These are phyloP conservation scores for Basipetospora chlamydospora DNA, from an alignment of 2,329 filamentous ascomycete genomes.

Conservation along the genomic window DNA sequence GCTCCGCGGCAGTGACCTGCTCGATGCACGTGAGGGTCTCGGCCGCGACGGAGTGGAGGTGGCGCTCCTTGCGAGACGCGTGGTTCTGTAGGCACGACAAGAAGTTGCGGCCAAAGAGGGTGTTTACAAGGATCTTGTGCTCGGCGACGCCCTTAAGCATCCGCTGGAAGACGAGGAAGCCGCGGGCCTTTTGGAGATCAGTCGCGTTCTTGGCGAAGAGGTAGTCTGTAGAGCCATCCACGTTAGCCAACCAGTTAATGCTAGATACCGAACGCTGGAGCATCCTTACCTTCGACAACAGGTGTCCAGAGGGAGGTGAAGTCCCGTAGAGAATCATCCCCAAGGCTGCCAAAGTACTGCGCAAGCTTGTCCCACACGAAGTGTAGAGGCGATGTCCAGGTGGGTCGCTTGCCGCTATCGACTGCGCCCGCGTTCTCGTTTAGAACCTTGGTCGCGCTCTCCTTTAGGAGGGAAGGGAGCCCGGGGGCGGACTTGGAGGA, in stretches of 20 bases:
- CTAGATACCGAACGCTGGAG: background rate
- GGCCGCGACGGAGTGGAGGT: constrained; percentile 63
- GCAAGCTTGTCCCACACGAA: constrained; percentile 80
- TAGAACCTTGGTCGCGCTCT: constrained; percentile 35
- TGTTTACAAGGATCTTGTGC: constrained; percentile 30
- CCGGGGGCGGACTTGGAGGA: constrained; percentile 50
- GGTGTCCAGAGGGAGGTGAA: constrained; percentile 75
- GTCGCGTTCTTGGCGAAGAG: constrained; percentile 73
- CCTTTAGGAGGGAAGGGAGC: constrained; percentile 65
- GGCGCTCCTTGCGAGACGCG: constrained; percentile 59
- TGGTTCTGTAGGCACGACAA: constrained; percentile 74
- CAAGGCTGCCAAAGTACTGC: constrained; percentile 29
- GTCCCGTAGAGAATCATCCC: constrained; percentile 22
- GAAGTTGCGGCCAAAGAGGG: constrained; percentile 69
- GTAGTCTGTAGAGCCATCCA: constrained; percentile 39
- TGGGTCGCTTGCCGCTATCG: constrained; percentile 49
- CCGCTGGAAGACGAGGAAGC: constrained; percentile 74
- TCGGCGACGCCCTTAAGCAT: constrained; percentile 43
- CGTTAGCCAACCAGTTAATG: background rate
- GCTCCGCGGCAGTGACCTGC: constrained; percentile 44
- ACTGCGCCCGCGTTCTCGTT: constrained; percentile 21
- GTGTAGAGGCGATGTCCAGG: constrained; percentile 66
- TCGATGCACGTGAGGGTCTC: constrained; percentile 60
- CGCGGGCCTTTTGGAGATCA: constrained; percentile 79
- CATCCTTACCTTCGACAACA: constrained; percentile 61